Evolutionary conservation across 805 yeast genomes (phyloP), one percentile per base, ranked within the genome.

Genomic region (Hanseniaspora thailandica): DNA sequence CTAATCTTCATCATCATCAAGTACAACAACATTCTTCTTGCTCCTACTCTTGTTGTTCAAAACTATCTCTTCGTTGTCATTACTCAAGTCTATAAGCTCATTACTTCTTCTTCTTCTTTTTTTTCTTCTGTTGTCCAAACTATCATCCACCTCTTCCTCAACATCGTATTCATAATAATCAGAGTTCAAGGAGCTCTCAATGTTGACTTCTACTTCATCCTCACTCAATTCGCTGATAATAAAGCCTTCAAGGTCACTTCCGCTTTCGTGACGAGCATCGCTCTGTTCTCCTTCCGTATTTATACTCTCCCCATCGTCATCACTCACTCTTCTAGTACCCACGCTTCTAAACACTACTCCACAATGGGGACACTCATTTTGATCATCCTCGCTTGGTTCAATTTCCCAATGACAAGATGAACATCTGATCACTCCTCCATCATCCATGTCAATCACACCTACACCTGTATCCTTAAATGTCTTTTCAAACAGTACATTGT

Each of bases 341-440:
- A 60, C 55, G 51, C 66, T 66, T 49, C 69, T 61, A 22, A 82
- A 73, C 31, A 78, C 63, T 55, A 77, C 67, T 4, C 83, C 82
- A 64, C 93, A 84, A 60, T 84, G 83, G 5, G 77, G 71, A 60
- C 93, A 84, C n/a, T 66, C 70, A 3, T 73, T 67, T 0, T 85
- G 87, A 56, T 77, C 77, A 0, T 58, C 63, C 7, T 36, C 52
- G 13, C 34, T 38, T 0, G 50, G 44, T 39, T 61, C 64, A 7
- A 83, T 79, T 60, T 84, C 90, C 90, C 90, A 84, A 60, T 81
- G 87, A 63, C 93, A 84, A 54, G 77, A 75, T 7, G 84, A 77
- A 61, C 93, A 84, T 52, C 90, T 66, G 0, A 84, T 77, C 9
- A 84, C 85, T 2, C 88, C 88, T 60, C 84, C 90, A 28, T 77